Evolutionary conservation across 257 asterid species (phyloP), one percentile per base, ranked within the genome.

Genomic region (Solanum corneliomulleri): DNA sequence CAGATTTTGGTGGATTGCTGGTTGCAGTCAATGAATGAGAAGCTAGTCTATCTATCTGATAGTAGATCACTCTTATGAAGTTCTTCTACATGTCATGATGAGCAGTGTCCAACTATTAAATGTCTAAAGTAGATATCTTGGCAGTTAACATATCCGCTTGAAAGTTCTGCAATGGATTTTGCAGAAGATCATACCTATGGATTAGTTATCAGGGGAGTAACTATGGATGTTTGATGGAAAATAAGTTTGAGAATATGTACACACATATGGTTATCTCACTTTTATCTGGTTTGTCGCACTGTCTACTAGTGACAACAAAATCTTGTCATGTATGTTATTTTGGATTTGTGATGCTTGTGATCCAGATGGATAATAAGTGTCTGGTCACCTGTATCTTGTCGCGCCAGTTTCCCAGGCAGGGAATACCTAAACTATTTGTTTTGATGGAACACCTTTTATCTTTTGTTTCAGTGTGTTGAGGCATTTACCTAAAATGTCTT

Each of bases 31-130:
- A 86, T 88, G 91, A 90, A 82, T 85, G 83, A 86, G 74, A 88
- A 91, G 88, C 88, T 86, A 90, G 83, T 88, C 86, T 72, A 87
- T 89, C 85, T 89, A 91, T 92, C 92, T 88, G 88, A 91, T 86
- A 39, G 81, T 89, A 87, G 88, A 88, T 88, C 86, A 88, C 71
- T 87, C 83, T 86, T 76, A 85, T 64, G 86, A 83, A 86, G 80
- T 89, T 89, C 90, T 93, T 85, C 7, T 86, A 87, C 85, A 87
- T 80, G 89, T 91, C 92, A 86, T 83, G 91, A 81, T 88, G 90
- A 80, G 91, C 90, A 88, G 91, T 89, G 89, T 88, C 92, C 76
- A 70, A 85, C 49, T 3, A 84, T 87, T 60, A 60, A 58, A 64
- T 75, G 86, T 88, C 39, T 86, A 82, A 60, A 60, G 49, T 62